Evolutionary conservation across 345 rosid genomes (phyloP), one percentile per base, ranked within the genome.

Genomic region (Orychophragmus violaceus): DNA sequence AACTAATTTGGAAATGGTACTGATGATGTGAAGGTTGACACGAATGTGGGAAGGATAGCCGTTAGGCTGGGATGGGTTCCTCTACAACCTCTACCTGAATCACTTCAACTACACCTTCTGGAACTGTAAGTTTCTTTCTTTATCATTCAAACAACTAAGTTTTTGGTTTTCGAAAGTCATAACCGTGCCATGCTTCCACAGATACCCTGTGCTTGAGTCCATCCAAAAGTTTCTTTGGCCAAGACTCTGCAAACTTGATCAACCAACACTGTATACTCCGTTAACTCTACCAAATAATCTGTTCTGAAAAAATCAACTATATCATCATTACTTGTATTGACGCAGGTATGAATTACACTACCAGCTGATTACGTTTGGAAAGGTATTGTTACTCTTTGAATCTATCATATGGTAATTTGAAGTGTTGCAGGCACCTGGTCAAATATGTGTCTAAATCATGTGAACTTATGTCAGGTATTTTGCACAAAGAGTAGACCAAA

Each of bases 1-100:
- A 68, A 51, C 56, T 52, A 63, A 55, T 59, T 29, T 55, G 8
- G 28, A 28, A 69, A 3, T 42, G 17, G 58, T 50, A 36, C 48
- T 62, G 58, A 57, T n/a, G n/a, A n/a, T n/a, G n/a, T n/a, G n/a
- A n/a, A n/a, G n/a, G n/a, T n/a, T n/a, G n/a, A n/a, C n/a, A 92
- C 96, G 3, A 89, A 92, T 70, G 98, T 92, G 11, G 98, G 98
- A 68, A 86, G 95, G 30, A 92, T 92, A 65, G 98, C 96, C 6
- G 96, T 92, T 71, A 80, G 98, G 69, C 72, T 92, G 59, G 98
- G 98, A 74, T 92, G 98, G 98, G 98, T 89, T 39, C 98, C 98
- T 28, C 81, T 92, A 46, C 89, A 84, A 73, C 95, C 98, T 5
- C 78, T 92, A 68, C 98, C 98, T 11, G 96, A 89, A 62, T 81